phyloP scores from a whole-genome alignment of 2,329 filamentous ascomycete genomes.

The Bimuria novae-zelandiae region DNA sequence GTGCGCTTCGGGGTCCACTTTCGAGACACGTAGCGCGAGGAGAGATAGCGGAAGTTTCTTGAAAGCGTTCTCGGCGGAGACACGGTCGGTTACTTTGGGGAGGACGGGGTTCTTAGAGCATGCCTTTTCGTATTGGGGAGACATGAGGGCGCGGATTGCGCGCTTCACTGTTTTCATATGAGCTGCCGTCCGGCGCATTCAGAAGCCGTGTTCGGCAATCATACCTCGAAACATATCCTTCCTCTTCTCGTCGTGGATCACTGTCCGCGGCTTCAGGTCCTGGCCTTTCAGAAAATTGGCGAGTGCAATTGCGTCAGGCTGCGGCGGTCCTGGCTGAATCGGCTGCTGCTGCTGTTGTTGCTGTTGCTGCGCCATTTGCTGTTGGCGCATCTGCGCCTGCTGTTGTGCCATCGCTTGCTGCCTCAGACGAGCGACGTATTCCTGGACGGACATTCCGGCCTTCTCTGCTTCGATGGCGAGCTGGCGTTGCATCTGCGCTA shows the following conservation, averaged over 20 bases:
- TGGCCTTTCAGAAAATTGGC: constrained; percentile 85
- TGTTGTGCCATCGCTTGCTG: constrained; percentile 61
- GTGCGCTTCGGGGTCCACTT: constrained; percentile 78
- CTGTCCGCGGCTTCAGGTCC: constrained; percentile 85
- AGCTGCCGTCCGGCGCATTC: background rate
- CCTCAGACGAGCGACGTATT: constrained; percentile 70
- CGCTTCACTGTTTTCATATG: constrained; percentile 74
- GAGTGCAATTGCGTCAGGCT: constrained; percentile 84
- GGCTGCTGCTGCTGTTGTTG: constrained; percentile 60
- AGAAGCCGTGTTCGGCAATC: background rate
- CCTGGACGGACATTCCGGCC: constrained; percentile 79
- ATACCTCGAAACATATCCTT: constrained; percentile 98
- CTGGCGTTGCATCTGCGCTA: constrained; percentile 80
- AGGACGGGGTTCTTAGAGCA: constrained; percentile 86
- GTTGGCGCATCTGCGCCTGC: constrained; percentile 48
- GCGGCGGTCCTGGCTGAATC: constrained; percentile 78
- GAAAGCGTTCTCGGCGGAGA: constrained; percentile 89
- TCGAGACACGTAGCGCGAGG: constrained; percentile 85
- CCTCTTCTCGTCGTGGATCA: constrained; percentile 91
- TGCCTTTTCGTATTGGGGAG: constrained; percentile 87
- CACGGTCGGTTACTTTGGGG: constrained; percentile 84
- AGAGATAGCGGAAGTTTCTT: constrained; percentile 94
- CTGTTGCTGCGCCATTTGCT: constrained; percentile 39
- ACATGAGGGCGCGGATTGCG: constrained; percentile 86
- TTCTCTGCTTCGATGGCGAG: constrained; percentile 81